Conservation (phyloP, 2,329 filamentous ascomycete genomes). For the Drechmeria coniospora region DNA sequence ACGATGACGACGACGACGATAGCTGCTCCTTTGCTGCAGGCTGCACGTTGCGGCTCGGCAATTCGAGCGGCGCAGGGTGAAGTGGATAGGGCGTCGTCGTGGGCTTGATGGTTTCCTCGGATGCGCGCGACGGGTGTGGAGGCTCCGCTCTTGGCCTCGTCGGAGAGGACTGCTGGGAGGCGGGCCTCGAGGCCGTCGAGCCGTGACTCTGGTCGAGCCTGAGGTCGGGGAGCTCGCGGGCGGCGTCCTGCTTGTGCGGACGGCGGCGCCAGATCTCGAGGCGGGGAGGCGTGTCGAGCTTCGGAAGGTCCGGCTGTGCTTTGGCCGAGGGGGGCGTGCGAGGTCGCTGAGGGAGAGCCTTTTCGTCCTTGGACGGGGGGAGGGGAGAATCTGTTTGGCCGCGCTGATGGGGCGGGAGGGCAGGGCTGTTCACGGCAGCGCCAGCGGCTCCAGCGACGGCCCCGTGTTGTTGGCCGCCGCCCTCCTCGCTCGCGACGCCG, state of each 20-base stretch:
- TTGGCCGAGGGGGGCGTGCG: not conserved
- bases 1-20: too few relatives aligned
- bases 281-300: slow-evolving; percentile 14
- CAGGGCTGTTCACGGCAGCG: slow-evolving; percentile 1
- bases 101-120: slow-evolving; percentile 1
- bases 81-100: not conserved
- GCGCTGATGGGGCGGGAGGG: not conserved
- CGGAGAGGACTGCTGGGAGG: slow-evolving; percentile 1
- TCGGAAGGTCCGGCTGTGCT: slow-evolving; percentile 6
- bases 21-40: slow-evolving; percentile 7
- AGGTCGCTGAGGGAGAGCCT: slow-evolving; percentile 1
- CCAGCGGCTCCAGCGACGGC: too few relatives aligned
- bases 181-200: slow-evolving; percentile 25
- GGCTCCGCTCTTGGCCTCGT: not conserved
- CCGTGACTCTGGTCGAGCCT: slow-evolving; percentile 33
- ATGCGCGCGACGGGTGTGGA: not conserved
- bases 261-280: slow-evolving; percentile 33
- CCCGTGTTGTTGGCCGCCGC: too few relatives aligned
- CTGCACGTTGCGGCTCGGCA: slow-evolving; percentile 15
- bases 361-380: slow-evolving; percentile 13
- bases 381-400: slow-evolving; percentile 6
- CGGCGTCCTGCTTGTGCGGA: slow-evolving; percentile 31
- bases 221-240: slow-evolving; percentile 30
- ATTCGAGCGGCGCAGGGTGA: too few relatives aligned
- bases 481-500: too few relatives aligned